Conservation (phyloP, 257 asterid species). For the Petunia axillaris region DNA sequence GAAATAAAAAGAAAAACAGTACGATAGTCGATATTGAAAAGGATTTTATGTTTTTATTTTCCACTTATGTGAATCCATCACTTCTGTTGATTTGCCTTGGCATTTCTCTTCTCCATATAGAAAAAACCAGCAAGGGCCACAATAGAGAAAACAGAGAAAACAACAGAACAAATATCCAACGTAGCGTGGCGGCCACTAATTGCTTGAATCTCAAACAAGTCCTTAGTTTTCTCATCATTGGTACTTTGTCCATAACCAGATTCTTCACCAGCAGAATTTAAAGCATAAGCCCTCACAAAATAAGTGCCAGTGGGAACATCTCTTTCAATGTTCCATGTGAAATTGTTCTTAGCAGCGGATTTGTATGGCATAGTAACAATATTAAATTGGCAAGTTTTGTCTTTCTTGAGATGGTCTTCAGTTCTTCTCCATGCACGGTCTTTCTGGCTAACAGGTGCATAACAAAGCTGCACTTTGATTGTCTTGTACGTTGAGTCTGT, state of each 20-base stretch:
- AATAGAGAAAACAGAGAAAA: constrained; percentile 56
- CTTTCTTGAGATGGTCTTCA: constrained; percentile 39
- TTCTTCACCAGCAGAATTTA: constrained; percentile 31
- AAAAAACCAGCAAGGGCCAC: constrained; percentile 49
- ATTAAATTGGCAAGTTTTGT: constrained; percentile 51
- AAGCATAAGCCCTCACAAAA: constrained; percentile 43
- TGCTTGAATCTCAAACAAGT: constrained; percentile 39
- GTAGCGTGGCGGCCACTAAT: constrained; percentile 46
- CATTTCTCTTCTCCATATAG: constrained; percentile 46
- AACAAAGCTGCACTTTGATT: constrained; percentile 43
- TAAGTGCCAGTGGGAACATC: constrained; percentile 46
- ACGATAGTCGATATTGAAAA: no score
- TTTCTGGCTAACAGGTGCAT: constrained; percentile 50
- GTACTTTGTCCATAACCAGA: constrained; percentile 45
- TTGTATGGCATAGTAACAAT: constrained; percentile 37
- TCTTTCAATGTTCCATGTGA: constrained; percentile 37
- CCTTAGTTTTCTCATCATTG: constrained; percentile 35
- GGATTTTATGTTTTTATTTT: no score
- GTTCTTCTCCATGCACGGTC: constrained; percentile 64
- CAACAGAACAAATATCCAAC: constrained; percentile 43
- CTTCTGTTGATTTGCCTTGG: constrained; percentile 23
- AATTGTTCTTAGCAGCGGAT: constrained; percentile 25
- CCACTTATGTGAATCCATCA: background rate
- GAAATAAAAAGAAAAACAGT: no score
- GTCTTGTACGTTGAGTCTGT: constrained; percentile 40